Conservation (phyloP, 768 basidiomycete species). For the Stropharia rugosoannulata region DNA sequence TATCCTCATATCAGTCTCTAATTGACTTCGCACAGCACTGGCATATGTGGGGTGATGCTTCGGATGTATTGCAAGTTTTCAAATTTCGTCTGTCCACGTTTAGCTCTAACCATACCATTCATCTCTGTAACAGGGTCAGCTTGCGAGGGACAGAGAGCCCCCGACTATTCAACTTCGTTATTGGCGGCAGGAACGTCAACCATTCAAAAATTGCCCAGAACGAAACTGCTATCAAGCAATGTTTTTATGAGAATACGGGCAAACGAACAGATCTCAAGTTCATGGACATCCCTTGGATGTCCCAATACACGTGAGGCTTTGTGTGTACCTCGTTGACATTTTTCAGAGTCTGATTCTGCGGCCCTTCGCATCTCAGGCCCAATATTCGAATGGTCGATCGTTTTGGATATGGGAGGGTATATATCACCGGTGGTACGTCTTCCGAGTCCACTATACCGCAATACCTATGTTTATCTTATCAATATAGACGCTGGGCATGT, state of each 20-base stretch:
- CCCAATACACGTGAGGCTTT: constrained; percentile 27
- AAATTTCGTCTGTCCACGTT: not conserved
- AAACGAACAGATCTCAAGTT: constrained; percentile 22
- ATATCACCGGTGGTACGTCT: constrained; percentile 23
- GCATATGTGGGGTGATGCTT: constrained; percentile 47
- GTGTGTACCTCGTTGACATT: not conserved
- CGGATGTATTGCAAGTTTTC: constrained; percentile 29
- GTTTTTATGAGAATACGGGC: constrained; percentile 24
- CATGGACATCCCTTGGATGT: constrained; percentile 30
- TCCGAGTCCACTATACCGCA: not conserved
- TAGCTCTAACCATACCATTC: not conserved
- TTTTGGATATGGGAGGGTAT: constrained; percentile 18
- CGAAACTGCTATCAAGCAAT: constrained; percentile 19
- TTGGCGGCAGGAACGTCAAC: constrained; percentile 20
- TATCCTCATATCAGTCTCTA: not conserved
- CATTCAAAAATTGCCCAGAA: constrained; percentile 12
- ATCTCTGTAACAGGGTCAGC: constrained; percentile 14
- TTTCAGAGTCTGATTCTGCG: not conserved
- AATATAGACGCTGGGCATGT: constrained; percentile 20
- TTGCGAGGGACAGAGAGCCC: constrained; percentile 21
- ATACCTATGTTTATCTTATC: not conserved
- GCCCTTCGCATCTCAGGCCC: constrained; percentile 11
- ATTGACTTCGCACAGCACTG: constrained; percentile 30
- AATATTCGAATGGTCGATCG: constrained; percentile 22
- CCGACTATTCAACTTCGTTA: constrained; percentile 19